Evolutionary conservation across 2,329 filamentous ascomycete species (phyloP).

Genomic region (Ophiostoma triangulosporum): DNA sequence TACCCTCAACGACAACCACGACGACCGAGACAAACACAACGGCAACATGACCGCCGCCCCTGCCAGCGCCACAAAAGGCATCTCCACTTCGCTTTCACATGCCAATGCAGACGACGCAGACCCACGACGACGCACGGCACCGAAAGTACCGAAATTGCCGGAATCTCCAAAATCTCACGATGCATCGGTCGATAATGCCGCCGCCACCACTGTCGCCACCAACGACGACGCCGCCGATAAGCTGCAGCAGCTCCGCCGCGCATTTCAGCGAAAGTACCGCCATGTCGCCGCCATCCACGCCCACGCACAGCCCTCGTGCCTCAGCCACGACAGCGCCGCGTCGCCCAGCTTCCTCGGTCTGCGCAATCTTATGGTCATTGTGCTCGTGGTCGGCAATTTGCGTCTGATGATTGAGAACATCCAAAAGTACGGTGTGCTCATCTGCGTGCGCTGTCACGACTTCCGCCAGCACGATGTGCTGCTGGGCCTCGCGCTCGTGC

Average conservation of each 20-base stretch:
- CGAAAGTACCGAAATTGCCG: neutral
- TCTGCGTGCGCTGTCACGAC: conserved; percentile 82
- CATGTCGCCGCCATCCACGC: conserved; percentile 85
- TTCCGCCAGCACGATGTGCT: conserved; percentile 66
- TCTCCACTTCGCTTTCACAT: conserved; percentile 6
- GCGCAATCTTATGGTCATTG: conserved; percentile 89
- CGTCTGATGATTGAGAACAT: conserved; percentile 94
- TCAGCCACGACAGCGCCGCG: conserved; percentile 67
- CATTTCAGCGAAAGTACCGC: conserved; percentile 58
- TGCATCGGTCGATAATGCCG: neutral
- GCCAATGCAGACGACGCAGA: neutral
- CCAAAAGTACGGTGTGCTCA: conserved; percentile 93
- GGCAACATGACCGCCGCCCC: neutral
- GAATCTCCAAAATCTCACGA: neutral
- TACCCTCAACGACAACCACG: neutral
- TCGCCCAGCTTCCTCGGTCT: conserved; percentile 85
- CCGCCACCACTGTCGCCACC: no score
- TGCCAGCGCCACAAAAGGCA: neutral
- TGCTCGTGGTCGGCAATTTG: conserved; percentile 83
- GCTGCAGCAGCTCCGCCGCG: conserved; percentile 20
- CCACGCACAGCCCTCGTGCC: conserved; percentile 55
- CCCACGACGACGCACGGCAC: conserved; percentile 13
- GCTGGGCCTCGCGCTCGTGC: conserved; percentile 65
- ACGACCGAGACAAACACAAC: conserved; percentile 1
- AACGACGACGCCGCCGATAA: neutral